Conservation (phyloP, 169 alveolate species). For the Cardiosporidium cionae region DNA sequence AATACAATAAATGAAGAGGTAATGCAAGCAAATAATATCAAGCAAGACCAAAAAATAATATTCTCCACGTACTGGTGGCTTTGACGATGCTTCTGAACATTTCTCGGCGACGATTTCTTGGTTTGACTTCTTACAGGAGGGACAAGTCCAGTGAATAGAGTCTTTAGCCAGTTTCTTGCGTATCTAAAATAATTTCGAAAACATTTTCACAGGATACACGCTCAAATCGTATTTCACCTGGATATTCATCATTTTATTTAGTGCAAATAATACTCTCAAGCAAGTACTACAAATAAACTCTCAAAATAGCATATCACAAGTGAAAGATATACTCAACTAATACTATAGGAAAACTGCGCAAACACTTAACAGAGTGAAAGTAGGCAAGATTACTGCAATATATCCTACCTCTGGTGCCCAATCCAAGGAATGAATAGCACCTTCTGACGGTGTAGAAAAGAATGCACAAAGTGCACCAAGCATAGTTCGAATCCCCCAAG, state of each 20-base stretch:
- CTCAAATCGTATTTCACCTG: no score
- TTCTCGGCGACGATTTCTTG: slow-evolving; percentile 32
- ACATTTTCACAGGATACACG: no score
- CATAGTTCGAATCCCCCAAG: slow-evolving; percentile 83
- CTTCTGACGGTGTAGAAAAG: slow-evolving; percentile 65
- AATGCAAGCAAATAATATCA: no score
- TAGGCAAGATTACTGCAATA: no score
- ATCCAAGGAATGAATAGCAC: slow-evolving; percentile 32
- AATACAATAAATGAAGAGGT: no score
- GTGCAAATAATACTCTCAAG: no score
- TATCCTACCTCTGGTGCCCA: slow-evolving; percentile 20
- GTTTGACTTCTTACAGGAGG: slow-evolving; percentile 33
- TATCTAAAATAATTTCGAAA: slow-evolving; percentile 14
- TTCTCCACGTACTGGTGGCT: no score
- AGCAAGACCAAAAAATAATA: no score
- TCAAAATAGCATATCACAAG: background rate
- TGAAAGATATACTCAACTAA: background rate
- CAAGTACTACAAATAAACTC: no score
- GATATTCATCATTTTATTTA: no score
- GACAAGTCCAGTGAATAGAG: slow-evolving; percentile 33
- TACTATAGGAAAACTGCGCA: background rate
- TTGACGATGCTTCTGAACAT: slow-evolving; percentile 36
- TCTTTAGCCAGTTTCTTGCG: slow-evolving; percentile 29
- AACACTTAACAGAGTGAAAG: no score
- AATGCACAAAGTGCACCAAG: slow-evolving; percentile 76